Percentiles rank a stretch among this genome's conserved stretches.
Evolutionary conservation across 2,329 filamentous ascomycete genomes (phyloP).

Genomic region (Lasiodiplodia gonubiensis): DNA sequence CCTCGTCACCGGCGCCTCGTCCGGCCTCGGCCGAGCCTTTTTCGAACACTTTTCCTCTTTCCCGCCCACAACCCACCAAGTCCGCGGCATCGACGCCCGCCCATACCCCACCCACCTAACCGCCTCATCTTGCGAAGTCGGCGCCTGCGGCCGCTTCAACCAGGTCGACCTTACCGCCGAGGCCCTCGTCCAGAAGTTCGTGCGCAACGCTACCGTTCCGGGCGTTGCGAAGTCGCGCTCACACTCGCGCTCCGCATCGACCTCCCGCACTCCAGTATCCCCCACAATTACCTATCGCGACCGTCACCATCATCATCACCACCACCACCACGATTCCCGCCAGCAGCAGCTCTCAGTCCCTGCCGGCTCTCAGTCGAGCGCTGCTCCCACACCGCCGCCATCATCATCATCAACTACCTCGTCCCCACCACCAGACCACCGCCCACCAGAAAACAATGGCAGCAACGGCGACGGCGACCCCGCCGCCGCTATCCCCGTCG

Average conservation of each 20-base stretch:
- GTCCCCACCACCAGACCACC: not conserved
- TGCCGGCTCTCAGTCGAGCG: not conserved
- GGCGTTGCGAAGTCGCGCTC: not conserved
- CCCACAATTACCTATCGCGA: not conserved
- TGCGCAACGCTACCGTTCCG: not conserved
- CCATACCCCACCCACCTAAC: not conserved
- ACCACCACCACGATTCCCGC: not conserved
- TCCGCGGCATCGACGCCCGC: conserved; percentile 20
- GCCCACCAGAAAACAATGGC: not conserved
- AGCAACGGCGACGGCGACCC: conserved; percentile 29
- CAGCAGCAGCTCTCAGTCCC: not conserved
- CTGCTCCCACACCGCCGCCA: not conserved
- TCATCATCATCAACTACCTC: not conserved
- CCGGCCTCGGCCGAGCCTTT: conserved; percentile 47
- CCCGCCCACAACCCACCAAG: conserved; percentile 2
- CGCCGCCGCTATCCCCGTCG: not conserved
- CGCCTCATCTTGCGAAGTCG: conserved; percentile 2
- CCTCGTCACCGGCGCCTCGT: conserved; percentile 46
- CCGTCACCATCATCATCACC: not conserved
- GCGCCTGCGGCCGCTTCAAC: conserved; percentile 13
- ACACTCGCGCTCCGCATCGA: not conserved
- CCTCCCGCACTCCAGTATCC: not conserved
- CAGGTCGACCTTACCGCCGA: conserved; percentile 23
- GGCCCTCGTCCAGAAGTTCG: conserved; percentile 2
- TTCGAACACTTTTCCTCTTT: conserved; percentile 30